Conservation (phyloP, 2,329 filamentous ascomycete genomes). For the Venturiaceae sp. region DNA sequence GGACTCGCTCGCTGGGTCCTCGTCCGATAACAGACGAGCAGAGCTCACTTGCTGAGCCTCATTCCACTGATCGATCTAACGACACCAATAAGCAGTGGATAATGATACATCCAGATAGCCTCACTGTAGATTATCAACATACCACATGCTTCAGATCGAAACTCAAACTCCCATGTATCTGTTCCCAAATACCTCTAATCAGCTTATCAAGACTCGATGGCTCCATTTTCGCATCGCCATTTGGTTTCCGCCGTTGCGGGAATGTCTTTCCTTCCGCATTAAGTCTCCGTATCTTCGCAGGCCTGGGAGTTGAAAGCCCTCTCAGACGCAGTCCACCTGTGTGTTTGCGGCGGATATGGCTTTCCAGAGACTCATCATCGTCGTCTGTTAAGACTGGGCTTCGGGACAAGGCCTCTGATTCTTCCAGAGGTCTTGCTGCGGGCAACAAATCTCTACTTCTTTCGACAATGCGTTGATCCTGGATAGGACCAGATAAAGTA, state of each 20-base stretch:
- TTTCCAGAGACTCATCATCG: neutral
- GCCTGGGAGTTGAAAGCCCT: neutral
- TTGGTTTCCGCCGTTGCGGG: constrained; percentile 22
- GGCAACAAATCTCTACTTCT: too few species aligned
- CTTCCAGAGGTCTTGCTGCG: neutral
- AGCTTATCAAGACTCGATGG: constrained; percentile 39
- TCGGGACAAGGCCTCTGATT: too few species aligned
- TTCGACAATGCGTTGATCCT: too few species aligned
- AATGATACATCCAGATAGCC: neutral
- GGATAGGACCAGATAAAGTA: too few species aligned
- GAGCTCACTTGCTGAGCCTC: constrained; percentile 8
- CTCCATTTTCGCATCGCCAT: constrained; percentile 31
- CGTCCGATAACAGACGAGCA: constrained; percentile 3
- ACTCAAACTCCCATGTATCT: constrained; percentile 32
- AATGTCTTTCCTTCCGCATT: constrained; percentile 21
- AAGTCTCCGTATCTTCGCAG: constrained; percentile 16
- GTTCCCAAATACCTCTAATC: constrained; percentile 40
- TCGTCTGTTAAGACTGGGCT: neutral
- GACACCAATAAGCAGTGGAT: neutral
- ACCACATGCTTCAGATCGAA: constrained; percentile 28
- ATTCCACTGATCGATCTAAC: constrained; percentile 10
- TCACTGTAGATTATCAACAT: neutral
- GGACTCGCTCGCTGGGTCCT: neutral
- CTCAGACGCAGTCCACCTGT: neutral
- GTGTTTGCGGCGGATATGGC: neutral